A percentile compares a stretch with the other conserved stretches of the same genome.
phyloP scores from a whole-genome alignment of 2,329 filamentous ascomycete species.

The Acarospora socialis region DNA sequence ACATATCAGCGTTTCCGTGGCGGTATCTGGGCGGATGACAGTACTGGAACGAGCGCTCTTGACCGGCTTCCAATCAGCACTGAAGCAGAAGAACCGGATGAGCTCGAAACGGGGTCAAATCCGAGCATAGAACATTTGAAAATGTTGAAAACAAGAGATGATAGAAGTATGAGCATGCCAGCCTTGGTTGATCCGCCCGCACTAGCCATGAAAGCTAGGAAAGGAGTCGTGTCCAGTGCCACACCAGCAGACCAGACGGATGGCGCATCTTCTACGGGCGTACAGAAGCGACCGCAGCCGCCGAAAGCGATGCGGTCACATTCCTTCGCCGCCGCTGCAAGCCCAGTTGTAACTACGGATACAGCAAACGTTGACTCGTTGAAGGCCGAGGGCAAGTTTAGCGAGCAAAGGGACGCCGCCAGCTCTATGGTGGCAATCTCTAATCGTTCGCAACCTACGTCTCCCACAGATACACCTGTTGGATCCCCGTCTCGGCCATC shows the following conservation, averaged over 20 bases:
- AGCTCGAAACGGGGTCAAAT: constrained; percentile 17
- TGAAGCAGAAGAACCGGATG: no score
- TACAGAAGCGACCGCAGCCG: constrained; percentile 28
- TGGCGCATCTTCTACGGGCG: constrained; percentile 17
- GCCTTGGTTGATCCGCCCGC: constrained; percentile 14
- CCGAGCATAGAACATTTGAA: no score
- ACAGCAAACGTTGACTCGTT: constrained; percentile 51
- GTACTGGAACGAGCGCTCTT: no score
- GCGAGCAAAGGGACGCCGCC: constrained; percentile 45
- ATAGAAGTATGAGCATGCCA: constrained; percentile 24
- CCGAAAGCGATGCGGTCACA: constrained; percentile 45
- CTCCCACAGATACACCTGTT: constrained; percentile 35
- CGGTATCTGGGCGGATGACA: constrained; percentile 56
- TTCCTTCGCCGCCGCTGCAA: constrained; percentile 48
- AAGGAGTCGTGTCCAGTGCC: constrained; percentile 17
- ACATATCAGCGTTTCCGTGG: constrained; percentile 65
- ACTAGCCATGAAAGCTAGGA: constrained; percentile 16
- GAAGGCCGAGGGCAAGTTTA: constrained; percentile 39
- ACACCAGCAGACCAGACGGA: constrained; percentile 15
- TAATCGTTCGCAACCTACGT: constrained; percentile 43
- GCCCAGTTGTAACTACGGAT: constrained; percentile 54
- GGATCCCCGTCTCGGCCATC: constrained; percentile 28
- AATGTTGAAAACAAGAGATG: no score
- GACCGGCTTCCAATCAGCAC: constrained; percentile 27
- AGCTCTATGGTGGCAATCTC: constrained; percentile 55